A percentile compares a stretch with the other conserved stretches of the same genome.
phyloP scores from a whole-genome alignment of 2,329 filamentous ascomycete genomes.

The Fusarium xylarioides region DNA sequence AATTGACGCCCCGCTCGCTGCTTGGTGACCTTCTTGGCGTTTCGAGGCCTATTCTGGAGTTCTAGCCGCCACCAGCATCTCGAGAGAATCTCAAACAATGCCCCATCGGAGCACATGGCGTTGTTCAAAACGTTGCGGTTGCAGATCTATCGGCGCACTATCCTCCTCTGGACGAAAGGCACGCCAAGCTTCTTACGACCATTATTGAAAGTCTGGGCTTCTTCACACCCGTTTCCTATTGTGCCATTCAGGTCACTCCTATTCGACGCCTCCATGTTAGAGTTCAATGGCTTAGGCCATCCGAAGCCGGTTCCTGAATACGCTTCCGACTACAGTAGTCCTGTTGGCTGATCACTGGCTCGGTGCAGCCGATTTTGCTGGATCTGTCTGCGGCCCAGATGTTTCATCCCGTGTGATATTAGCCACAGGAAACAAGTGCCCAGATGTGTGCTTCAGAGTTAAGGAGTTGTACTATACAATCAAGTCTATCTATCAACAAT shows the following conservation, averaged over 20 bases:
- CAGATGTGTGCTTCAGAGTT: not conserved
- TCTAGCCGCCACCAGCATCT: constrained; percentile 16
- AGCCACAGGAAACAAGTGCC: not conserved
- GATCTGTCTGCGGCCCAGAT: constrained; percentile 1
- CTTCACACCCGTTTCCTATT: not conserved
- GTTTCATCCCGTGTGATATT: constrained; percentile 2
- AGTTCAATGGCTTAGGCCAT: constrained; percentile 18
- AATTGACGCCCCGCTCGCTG: constrained; percentile 9
- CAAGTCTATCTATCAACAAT: constrained; percentile 12
- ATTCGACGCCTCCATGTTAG: constrained; percentile 11
- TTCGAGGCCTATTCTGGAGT: constrained; percentile 25
- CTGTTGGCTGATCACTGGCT: constrained; percentile 15
- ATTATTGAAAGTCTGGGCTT: not conserved
- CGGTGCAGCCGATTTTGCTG: constrained; percentile 2
- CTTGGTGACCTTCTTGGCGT: constrained; percentile 16
- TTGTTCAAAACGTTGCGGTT: constrained; percentile 20
- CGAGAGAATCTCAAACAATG: constrained; percentile 19
- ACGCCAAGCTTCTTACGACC: not conserved
- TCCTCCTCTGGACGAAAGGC: constrained; percentile 1
- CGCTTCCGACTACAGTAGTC: not conserved
- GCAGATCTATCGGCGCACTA: constrained; percentile 22
- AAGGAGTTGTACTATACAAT: constrained; percentile 10
- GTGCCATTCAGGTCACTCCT: constrained; percentile 2
- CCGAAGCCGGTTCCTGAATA: constrained; percentile 18
- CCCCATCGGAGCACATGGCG: constrained; percentile 4